These are phyloP conservation scores for Blastocystis sp. DNA, from an alignment of 352 stramenopile genomes.

Conservation along the genomic window DNA sequence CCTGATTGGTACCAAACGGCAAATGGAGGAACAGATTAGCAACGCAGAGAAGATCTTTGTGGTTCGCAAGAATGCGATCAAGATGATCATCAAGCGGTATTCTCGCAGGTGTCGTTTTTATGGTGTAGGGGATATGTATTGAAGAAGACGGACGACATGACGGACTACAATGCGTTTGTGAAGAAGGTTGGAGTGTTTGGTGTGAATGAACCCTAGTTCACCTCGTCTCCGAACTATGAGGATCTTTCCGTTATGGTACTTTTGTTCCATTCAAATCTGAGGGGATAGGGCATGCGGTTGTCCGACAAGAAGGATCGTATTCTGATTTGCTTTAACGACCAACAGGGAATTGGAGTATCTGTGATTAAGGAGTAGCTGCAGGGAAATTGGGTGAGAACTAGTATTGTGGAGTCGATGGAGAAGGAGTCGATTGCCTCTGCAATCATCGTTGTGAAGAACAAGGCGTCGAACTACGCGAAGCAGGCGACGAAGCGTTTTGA, in stretches of 20 bases:
- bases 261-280: no score
- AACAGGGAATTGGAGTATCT: background rate
- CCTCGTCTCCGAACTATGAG: constrained; percentile 30
- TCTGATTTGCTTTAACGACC: constrained; percentile 26
- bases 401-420: constrained; percentile 45
- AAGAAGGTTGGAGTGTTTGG: background rate
- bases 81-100: constrained; percentile 57
- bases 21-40: constrained; percentile 52
- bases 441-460: constrained; percentile 51
- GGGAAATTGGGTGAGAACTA: background rate
- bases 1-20: background rate
- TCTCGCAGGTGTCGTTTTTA: background rate
- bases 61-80: constrained; percentile 53
- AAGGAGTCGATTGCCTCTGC: constrained; percentile 39
- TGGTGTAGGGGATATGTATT: constrained; percentile 38
- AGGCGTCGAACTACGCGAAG: constrained; percentile 18
- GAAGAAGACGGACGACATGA: constrained; percentile 28
- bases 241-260: constrained; percentile 37
- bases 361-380: constrained; percentile 5
- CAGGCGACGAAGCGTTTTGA: constrained; percentile 40
- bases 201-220: constrained; percentile 8
- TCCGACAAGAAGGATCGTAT: constrained; percentile 31
- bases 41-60: constrained; percentile 49
- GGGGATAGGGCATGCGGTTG: constrained; percentile 14
- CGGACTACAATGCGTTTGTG: constrained; percentile 43